Conservation (phyloP, 2,329 filamentous ascomycete species). For the Thielaviopsis punctulata region DNA sequence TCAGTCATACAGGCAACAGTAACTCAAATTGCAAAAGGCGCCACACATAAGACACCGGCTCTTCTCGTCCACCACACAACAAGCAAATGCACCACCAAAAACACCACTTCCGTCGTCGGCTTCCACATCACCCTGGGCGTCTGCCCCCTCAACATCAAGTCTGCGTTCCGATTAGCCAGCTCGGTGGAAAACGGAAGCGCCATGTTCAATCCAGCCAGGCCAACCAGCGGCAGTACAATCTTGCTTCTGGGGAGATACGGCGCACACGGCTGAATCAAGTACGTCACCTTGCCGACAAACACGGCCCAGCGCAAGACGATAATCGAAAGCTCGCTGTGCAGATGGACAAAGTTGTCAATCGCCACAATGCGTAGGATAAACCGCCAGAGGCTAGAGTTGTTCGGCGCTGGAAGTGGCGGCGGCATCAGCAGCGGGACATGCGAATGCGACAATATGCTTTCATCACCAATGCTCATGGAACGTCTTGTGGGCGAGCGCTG, state of each 20-base stretch:
- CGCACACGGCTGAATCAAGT: slow-evolving; percentile 50
- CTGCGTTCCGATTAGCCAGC: not conserved
- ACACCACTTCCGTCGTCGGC: not conserved
- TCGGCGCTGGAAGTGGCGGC: not conserved
- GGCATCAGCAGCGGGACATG: slow-evolving; percentile 11
- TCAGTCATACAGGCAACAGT: not conserved
- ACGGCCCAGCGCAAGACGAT: slow-evolving; percentile 35
- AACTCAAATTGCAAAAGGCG: not conserved
- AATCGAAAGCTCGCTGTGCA: slow-evolving; percentile 1
- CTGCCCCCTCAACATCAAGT: not conserved
- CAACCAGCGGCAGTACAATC: slow-evolving; percentile 49
- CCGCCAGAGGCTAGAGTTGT: not conserved
- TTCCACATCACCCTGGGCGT: not conserved
- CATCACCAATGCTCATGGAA: not conserved
- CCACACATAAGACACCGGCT: not conserved
- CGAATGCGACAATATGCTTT: not conserved
- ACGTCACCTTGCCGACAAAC: slow-evolving; percentile 52
- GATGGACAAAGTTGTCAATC: not conserved
- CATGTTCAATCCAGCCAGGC: slow-evolving; percentile 52
- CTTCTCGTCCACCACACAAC: slow-evolving; percentile 1
- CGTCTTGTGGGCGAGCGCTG: slow-evolving; percentile 13
- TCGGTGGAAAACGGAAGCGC: slow-evolving; percentile 20
- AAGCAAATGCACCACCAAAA: not conserved
- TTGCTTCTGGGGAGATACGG: slow-evolving; percentile 50
- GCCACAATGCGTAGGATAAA: not conserved